phyloP scores from a whole-genome alignment of 371 early-diverging fungal genomes.

The Apophysomyces sp. region DNA sequence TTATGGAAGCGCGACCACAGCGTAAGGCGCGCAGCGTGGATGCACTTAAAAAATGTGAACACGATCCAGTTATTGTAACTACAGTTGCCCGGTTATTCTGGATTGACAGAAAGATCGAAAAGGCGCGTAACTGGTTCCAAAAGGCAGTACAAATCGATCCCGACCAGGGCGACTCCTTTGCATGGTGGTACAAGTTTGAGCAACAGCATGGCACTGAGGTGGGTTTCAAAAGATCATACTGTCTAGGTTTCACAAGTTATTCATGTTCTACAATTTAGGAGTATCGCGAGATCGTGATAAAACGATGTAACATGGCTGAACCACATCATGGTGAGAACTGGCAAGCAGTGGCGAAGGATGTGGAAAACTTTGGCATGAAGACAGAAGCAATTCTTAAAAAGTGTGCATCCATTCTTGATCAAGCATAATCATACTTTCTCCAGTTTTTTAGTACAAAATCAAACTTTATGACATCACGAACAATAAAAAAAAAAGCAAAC shows the following conservation, averaged over 20 bases:
- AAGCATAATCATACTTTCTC: conserved; percentile 5
- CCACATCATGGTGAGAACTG: conserved; percentile 92
- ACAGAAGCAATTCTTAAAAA: conserved; percentile 67
- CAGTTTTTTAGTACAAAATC: not conserved
- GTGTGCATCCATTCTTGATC: conserved; percentile 49
- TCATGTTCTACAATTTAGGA: conserved; percentile 17
- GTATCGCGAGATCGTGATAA: conserved; percentile 59
- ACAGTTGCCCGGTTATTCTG: conserved; percentile 93
- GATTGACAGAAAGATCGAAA: conserved; percentile 90
- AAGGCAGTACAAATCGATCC: conserved; percentile 82
- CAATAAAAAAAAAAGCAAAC: not conserved
- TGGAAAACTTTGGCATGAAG: conserved; percentile 65
- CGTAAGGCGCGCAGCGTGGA: conserved; percentile 88
- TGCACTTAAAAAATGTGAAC: conserved; percentile 90
- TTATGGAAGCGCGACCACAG: conserved; percentile 85
- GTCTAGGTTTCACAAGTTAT: not conserved
- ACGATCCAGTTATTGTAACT: conserved; percentile 75
- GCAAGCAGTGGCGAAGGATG: conserved; percentile 79
- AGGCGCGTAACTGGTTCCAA: conserved; percentile 91
- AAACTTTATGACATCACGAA: not conserved
- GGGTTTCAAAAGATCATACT: conserved; percentile 5
- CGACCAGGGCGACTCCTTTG: conserved; percentile 94
- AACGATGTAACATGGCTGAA: conserved; percentile 74
- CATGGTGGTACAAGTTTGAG: conserved; percentile 95
- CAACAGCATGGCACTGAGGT: conserved; percentile 68